Conservation (phyloP, 2,329 filamentous ascomycete genomes). For the Neurospora sp. region DNA sequence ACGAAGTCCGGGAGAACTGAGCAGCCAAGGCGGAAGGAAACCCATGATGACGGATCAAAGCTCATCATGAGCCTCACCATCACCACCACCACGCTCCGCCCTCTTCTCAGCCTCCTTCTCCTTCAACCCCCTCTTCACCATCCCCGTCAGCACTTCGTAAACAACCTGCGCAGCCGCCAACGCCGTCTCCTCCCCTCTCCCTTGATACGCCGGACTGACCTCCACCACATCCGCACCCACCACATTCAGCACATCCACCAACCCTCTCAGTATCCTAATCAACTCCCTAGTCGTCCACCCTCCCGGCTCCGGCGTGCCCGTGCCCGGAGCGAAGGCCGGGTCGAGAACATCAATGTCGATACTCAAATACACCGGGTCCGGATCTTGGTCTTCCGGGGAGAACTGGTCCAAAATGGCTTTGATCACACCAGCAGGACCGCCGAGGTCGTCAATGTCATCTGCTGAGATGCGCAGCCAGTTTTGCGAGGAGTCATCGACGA, state of each 20-base stretch:
- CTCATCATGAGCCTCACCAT: slow-evolving; percentile 25
- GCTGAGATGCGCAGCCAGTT: slow-evolving; percentile 73
- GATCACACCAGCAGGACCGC: slow-evolving; percentile 56
- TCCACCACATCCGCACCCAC: slow-evolving; percentile 86
- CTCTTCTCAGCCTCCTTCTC: slow-evolving; percentile 24
- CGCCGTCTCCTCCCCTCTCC: slow-evolving; percentile 68
- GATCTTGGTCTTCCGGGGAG: slow-evolving; percentile 30
- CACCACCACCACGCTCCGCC: background rate
- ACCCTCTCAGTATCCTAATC: slow-evolving; percentile 68
- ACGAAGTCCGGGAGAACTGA: background rate
- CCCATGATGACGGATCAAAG: slow-evolving; percentile 19
- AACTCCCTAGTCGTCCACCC: slow-evolving; percentile 87
- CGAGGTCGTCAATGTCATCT: slow-evolving; percentile 81
- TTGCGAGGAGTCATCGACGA: slow-evolving; percentile 63
- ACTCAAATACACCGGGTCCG: slow-evolving; percentile 52
- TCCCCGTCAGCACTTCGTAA: slow-evolving; percentile 74
- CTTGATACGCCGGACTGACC: slow-evolving; percentile 78
- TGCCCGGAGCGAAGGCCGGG: slow-evolving; percentile 33
- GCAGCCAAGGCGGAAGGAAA: too few species aligned
- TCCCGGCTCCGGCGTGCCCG: slow-evolving; percentile 81
- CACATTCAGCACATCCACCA: slow-evolving; percentile 69
- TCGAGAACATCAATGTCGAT: slow-evolving; percentile 29
- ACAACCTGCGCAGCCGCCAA: slow-evolving; percentile 75
- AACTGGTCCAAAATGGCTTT: slow-evolving; percentile 48
- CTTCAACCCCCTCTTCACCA: slow-evolving; percentile 39